phyloP scores from a whole-genome alignment of 148 eudicot species.

The Camellia japonica region DNA sequence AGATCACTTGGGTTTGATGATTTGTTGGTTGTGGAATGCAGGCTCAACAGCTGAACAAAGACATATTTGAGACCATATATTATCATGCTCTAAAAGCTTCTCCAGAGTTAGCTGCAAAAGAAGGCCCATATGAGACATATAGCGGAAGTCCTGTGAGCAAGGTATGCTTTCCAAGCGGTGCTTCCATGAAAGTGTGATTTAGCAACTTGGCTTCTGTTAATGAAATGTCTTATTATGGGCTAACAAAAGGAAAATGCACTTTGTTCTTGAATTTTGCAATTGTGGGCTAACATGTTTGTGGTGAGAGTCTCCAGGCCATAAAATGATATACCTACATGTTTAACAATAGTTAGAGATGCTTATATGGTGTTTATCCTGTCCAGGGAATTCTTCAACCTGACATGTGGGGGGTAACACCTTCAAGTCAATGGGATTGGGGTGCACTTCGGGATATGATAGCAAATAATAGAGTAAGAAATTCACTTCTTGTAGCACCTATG shows the following conservation, averaged over 20 bases:
- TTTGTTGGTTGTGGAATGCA: constrained; percentile 22
- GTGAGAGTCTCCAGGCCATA: no score
- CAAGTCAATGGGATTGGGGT: constrained; percentile 83
- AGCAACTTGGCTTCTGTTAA: no score
- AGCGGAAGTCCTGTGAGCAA: no score
- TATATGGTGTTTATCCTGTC: constrained; percentile 7
- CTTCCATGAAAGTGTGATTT: no score
- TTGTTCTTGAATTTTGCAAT: no score
- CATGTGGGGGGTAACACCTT: constrained; percentile 92
- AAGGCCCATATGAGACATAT: no score
- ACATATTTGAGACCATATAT: constrained; percentile 91
- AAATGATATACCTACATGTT: not conserved
- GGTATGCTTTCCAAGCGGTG: no score
- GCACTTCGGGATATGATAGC: constrained; percentile 64
- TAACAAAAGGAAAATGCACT: no score
- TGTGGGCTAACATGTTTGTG: no score
- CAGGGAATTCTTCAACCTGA: constrained; percentile 93
- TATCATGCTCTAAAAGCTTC: constrained; percentile 81
- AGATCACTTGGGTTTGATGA: not conserved
- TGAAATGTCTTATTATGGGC: no score
- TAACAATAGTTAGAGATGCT: not conserved
- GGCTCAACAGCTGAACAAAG: constrained; percentile 94
- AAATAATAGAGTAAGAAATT: constrained; percentile 70
- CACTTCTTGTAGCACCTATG: constrained; percentile 74
- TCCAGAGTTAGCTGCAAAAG: constrained; percentile 51